Evolutionary conservation across 805 yeast species (phyloP).

Genomic region (Diddensiella santjacobensis): DNA sequence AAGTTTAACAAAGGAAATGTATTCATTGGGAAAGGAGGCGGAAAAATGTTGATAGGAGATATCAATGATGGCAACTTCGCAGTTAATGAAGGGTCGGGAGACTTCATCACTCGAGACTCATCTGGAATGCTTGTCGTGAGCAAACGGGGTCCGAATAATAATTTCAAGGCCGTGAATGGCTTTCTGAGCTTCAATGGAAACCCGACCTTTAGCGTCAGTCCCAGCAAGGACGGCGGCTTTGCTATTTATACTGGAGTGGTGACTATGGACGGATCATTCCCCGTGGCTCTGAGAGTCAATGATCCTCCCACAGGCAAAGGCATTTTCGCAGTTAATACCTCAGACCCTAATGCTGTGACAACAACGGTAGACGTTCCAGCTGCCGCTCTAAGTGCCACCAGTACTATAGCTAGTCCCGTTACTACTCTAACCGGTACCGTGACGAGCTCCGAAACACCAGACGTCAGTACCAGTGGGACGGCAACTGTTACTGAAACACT

Average conservation of each 20-base stretch:
- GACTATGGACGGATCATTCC: slow-evolving; percentile 7
- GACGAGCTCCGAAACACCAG: neutral
- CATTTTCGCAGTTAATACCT: neutral
- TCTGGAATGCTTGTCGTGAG: slow-evolving; percentile 6
- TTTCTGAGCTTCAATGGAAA: slow-evolving; percentile 12
- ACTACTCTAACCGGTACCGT: slow-evolving; percentile 6
- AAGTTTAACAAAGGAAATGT: neutral
- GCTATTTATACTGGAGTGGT: slow-evolving; percentile 12
- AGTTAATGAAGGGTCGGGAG: neutral
- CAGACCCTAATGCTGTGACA: slow-evolving; percentile 4
- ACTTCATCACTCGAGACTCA: slow-evolving; percentile 1
- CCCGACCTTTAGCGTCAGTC: slow-evolving; percentile 14
- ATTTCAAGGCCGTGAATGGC: slow-evolving; percentile 4
- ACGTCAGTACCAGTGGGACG: neutral
- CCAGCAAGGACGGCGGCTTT: slow-evolving; percentile 14
- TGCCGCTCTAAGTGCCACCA: neutral
- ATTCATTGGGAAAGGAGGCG: slow-evolving; percentile 9
- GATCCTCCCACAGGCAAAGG: slow-evolving; percentile 1
- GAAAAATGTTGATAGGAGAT: slow-evolving; percentile 5
- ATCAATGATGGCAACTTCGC: neutral
- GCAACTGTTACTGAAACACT: neutral
- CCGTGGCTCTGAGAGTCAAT: slow-evolving; percentile 7
- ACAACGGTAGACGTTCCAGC: slow-evolving; percentile 2
- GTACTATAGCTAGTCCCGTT: neutral
- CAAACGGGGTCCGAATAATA: neutral